Evolutionary conservation across 148 eudicot genomes (phyloP).

Genomic region (Spergularia marina): DNA sequence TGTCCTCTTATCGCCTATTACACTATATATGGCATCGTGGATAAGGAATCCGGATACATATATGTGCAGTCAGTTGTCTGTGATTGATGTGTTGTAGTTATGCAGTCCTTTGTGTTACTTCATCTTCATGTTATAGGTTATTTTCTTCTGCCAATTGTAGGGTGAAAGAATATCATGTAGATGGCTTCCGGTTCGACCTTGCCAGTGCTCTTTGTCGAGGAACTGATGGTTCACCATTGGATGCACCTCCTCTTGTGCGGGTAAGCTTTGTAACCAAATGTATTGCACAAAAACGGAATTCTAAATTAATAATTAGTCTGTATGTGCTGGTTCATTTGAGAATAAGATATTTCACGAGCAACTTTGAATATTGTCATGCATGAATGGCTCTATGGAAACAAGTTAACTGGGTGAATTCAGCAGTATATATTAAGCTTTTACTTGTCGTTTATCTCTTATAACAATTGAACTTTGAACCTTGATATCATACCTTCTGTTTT

Average conservation of each 20-base stretch:
- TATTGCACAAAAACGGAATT: slow-evolving; percentile 2
- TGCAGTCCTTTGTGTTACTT: background rate
- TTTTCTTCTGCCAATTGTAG: slow-evolving; percentile 43
- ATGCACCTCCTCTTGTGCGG: slow-evolving; percentile 83
- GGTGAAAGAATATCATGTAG: slow-evolving; percentile 91
- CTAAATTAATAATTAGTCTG: background rate
- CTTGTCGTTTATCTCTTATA: background rate
- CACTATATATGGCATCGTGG: background rate
- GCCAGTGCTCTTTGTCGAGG: slow-evolving; percentile 99
- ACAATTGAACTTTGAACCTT: background rate
- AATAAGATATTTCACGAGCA: background rate
- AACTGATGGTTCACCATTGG: slow-evolving; percentile 88
- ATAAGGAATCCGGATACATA: background rate
- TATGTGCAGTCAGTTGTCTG: background rate
- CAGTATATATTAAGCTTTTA: background rate
- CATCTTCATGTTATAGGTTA: slow-evolving; percentile 6
- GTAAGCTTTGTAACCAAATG: slow-evolving; percentile 37
- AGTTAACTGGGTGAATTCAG: background rate
- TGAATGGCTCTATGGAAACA: background rate
- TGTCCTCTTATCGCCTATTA: background rate
- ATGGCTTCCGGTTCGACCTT: slow-evolving; percentile 98
- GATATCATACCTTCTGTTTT: background rate
- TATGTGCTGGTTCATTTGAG: background rate
- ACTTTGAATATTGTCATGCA: slow-evolving; percentile 6
- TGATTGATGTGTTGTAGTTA: background rate